These are phyloP conservation scores for Pleomassaria siparia DNA, from an alignment of 2,329 filamentous ascomycete genomes.

Conservation along the genomic window DNA sequence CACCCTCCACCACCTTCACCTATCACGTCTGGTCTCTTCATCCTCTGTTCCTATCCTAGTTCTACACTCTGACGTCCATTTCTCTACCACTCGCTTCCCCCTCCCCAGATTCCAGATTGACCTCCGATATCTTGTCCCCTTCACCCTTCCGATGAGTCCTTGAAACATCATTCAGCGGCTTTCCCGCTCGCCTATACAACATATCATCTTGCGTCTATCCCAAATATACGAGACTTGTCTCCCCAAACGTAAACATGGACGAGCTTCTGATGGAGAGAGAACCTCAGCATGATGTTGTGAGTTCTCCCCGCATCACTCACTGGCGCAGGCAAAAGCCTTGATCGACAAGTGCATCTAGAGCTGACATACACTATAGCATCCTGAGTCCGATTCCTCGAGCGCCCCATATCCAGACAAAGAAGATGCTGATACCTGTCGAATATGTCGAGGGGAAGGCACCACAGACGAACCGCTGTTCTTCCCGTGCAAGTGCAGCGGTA, in stretches of 20 bases:
- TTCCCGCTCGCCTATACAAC: conserved; percentile 14
- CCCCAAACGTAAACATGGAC: not conserved
- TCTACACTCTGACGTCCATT: conserved; percentile 1
- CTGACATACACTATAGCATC: not conserved
- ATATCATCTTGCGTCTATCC: not conserved
- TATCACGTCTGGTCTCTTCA: not conserved
- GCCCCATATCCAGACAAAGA: conserved; percentile 33
- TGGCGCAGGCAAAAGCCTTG: not conserved
- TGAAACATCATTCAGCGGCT: conserved; percentile 25
- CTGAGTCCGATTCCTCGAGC: not conserved
- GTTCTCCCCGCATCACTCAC: not conserved
- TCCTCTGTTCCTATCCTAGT: not conserved
- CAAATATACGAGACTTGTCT: not conserved
- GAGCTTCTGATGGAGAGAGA: not conserved
- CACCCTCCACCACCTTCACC: not conserved
- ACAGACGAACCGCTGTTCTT: conserved; percentile 87
- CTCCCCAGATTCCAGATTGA: no score
- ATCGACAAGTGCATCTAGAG: not conserved
- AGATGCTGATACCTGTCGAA: conserved; percentile 86
- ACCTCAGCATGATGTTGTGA: not conserved
- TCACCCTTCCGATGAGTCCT: conserved; percentile 24
- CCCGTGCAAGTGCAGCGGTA: conserved; percentile 98
- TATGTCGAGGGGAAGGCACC: conserved; percentile 88
- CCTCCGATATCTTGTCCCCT: conserved; percentile 6
- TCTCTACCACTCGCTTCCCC: not conserved